Percentiles rank a stretch among this genome's conserved stretches.
These are phyloP conservation scores for Globisporangium heterothallicum DNA, from an alignment of 352 stramenopile species.

Conservation along the genomic window DNA sequence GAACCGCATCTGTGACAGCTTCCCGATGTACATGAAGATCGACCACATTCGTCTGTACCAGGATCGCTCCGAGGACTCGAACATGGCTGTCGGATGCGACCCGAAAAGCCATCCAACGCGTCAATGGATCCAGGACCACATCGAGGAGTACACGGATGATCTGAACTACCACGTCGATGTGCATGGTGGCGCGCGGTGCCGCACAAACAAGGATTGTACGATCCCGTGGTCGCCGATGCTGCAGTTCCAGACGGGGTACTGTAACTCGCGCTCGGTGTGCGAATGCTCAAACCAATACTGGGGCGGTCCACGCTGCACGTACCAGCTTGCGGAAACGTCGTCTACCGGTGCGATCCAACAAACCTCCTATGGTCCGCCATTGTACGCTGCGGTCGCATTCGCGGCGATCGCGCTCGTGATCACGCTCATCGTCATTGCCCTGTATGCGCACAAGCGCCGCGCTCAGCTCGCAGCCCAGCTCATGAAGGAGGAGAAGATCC, in stretches of 20 bases:
- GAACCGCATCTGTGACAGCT: slow-evolving; percentile 74
- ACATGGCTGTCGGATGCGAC: slow-evolving; percentile 56
- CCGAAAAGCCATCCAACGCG: slow-evolving; percentile 55
- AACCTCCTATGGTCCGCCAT: slow-evolving; percentile 24
- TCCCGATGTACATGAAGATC: slow-evolving; percentile 83
- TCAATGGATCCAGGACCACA: slow-evolving; percentile 64
- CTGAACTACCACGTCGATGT: slow-evolving; percentile 51
- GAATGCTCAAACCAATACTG: slow-evolving; percentile 56
- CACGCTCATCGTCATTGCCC: slow-evolving; percentile 40
- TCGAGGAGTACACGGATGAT: slow-evolving; percentile 48
- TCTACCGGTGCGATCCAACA: slow-evolving; percentile 4
- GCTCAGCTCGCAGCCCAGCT: slow-evolving; percentile 22
- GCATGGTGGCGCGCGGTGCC: slow-evolving; percentile 46
- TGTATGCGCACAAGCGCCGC: slow-evolving; percentile 33
- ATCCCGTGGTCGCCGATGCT: slow-evolving; percentile 33
- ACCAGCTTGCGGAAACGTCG: slow-evolving; percentile 24
- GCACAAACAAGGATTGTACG: slow-evolving; percentile 51
- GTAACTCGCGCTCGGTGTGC: slow-evolving; percentile 37
- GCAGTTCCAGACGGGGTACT: slow-evolving; percentile 51
- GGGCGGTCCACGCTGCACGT: slow-evolving; percentile 59
- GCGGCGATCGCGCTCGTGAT: slow-evolving; percentile 20
- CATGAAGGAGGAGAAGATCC: slow-evolving; percentile 33
- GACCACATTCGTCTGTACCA: slow-evolving; percentile 83
- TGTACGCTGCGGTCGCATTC: slow-evolving; percentile 22
- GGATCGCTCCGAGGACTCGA: slow-evolving; percentile 31